Evolutionary conservation across 805 yeast genomes (phyloP).

Genomic region (Dipodascus albidus): DNA sequence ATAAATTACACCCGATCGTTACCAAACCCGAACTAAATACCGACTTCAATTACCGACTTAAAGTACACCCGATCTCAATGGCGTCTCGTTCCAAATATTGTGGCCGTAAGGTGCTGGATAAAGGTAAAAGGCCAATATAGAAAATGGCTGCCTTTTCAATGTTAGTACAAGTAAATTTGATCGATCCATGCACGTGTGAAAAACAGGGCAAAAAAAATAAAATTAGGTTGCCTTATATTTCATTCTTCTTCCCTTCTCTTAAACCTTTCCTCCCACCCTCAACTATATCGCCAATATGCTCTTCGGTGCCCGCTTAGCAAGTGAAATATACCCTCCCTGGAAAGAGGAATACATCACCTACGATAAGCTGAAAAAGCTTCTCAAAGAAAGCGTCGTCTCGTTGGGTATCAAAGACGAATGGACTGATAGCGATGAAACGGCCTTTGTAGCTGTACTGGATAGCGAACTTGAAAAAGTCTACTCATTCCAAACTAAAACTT

Average conservation of each 20-base stretch:
- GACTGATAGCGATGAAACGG: slow-evolving; percentile 75
- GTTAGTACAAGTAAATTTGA: background rate
- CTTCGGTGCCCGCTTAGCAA: slow-evolving; percentile 72
- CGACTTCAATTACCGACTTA: no score
- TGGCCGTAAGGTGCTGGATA: no score
- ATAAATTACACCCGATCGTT: no score
- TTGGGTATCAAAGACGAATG: slow-evolving; percentile 39
- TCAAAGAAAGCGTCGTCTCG: slow-evolving; percentile 41
- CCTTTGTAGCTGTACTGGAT: slow-evolving; percentile 66
- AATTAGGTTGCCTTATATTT: background rate
- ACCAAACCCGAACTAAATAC: no score
- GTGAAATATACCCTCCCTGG: slow-evolving; percentile 86
- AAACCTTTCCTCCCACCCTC: background rate
- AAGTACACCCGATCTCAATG: no score
- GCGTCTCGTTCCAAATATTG: no score
- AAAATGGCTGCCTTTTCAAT: background rate
- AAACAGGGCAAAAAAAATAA: background rate
- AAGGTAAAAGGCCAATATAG: background rate
- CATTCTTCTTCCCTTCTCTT: background rate
- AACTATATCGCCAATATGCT: slow-evolving; percentile 41
- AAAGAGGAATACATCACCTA: slow-evolving; percentile 79
- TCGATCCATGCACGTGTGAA: background rate
- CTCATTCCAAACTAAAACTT: slow-evolving; percentile 67
- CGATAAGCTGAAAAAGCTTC: slow-evolving; percentile 74
- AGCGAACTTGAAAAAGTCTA: slow-evolving; percentile 85